Conservation (phyloP, 139 green algal genomes). For the Chlorella sp. region DNA sequence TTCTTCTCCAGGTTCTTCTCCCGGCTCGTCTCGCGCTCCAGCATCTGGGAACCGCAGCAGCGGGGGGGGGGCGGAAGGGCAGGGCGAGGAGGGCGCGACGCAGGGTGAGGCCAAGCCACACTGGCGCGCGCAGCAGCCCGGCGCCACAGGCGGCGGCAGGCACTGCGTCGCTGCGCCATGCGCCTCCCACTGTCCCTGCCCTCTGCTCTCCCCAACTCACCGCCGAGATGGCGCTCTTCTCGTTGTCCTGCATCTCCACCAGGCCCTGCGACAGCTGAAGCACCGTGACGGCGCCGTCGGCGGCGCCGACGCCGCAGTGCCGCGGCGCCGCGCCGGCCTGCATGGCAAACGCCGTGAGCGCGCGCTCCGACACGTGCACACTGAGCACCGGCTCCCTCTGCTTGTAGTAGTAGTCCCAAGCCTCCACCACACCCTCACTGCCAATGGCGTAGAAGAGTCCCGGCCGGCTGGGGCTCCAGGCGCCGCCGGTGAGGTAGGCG, state of each 20-base stretch:
- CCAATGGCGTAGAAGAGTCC: conserved; percentile 88
- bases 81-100: too few species aligned
- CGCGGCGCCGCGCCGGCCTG: conserved; percentile 51
- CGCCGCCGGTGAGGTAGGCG: conserved; percentile 79
- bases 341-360: conserved; percentile 13
- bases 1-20: conserved; percentile 95
- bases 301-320: conserved; percentile 69
- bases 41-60: too few species aligned
- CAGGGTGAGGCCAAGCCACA: too few species aligned
- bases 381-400: conserved; percentile 83
- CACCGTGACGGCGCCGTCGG: conserved; percentile 70
- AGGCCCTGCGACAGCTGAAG: conserved; percentile 78
- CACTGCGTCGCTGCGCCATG: too few species aligned
- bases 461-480: conserved; percentile 78
- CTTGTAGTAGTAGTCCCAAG: conserved; percentile 94
- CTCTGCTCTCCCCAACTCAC: conserved; percentile 11
- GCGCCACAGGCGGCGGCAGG: too few species aligned
- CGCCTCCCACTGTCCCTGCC: too few species aligned
- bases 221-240: conserved; percentile 74
- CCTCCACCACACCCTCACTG: conserved; percentile 80
- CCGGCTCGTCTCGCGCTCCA: conserved; percentile 65
- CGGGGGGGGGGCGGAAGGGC: too few species aligned
- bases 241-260: conserved; percentile 73
- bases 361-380: conserved; percentile 47
- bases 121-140: too few species aligned